These are phyloP conservation scores for Multifurca ochricompacta DNA, from an alignment of 768 basidiomycete species.

Conservation along the genomic window DNA sequence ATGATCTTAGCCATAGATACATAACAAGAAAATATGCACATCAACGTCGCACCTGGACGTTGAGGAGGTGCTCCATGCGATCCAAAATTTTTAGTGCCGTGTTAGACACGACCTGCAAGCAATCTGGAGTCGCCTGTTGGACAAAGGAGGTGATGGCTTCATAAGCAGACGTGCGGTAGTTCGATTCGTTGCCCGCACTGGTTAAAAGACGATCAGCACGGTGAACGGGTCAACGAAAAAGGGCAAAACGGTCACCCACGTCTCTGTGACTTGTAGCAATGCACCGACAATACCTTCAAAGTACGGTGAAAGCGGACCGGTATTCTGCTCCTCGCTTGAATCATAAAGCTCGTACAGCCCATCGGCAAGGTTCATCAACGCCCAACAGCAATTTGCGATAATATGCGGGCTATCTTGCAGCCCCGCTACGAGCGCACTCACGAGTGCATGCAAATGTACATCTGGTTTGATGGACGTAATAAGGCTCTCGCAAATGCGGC, in stretches of 20 bases:
- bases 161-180: conserved; percentile 92
- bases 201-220: conserved; percentile 17
- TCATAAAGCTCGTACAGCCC: conserved; percentile 73
- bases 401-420: conserved; percentile 78
- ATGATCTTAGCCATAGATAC: neutral
- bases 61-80: conserved; percentile 83
- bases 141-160: conserved; percentile 89
- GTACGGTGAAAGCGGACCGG: conserved; percentile 75
- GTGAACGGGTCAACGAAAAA: neutral
- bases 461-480: conserved; percentile 83
- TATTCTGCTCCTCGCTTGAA: conserved; percentile 42
- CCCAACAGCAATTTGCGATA: conserved; percentile 92
- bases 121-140: conserved; percentile 71
- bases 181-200: conserved; percentile 79
- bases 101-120: conserved; percentile 72
- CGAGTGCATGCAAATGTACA: conserved; percentile 73
- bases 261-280: conserved; percentile 80
- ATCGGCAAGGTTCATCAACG: conserved; percentile 90
- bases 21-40: neutral
- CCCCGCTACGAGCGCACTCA: conserved; percentile 76
- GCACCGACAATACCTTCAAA: conserved; percentile 83
- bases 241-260: conserved; percentile 37
- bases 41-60: conserved; percentile 56
- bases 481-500: conserved; percentile 87
- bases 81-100: conserved; percentile 75